Conservation (phyloP, 2,329 filamentous ascomycete species). For the Aspergillus hortae region DNA sequence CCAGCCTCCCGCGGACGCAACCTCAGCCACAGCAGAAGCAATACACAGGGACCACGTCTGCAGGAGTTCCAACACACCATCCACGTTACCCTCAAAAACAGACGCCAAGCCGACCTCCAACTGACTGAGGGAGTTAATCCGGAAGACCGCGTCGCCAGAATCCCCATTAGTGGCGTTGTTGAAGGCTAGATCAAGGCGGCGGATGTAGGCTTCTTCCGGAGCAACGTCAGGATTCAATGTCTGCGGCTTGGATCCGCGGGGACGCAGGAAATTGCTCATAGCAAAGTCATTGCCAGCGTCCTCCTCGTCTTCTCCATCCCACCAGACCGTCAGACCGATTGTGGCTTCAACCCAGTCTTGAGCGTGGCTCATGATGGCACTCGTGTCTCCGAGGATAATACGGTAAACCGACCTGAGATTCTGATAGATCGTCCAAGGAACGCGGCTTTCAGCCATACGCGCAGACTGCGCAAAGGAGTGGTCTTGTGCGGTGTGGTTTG, state of each 20-base stretch:
- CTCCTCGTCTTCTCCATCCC: constrained; percentile 72
- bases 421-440: constrained; percentile 89
- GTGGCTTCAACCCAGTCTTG: constrained; percentile 93
- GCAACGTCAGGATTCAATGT: constrained; percentile 34
- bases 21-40: constrained; percentile 73
- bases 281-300: constrained; percentile 26
- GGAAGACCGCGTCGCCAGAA: constrained; percentile 60
- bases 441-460: constrained; percentile 73
- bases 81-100: constrained; percentile 76
- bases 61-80: constrained; percentile 70
- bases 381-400: constrained; percentile 70
- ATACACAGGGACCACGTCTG: constrained; percentile 77
- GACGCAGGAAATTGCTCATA: constrained; percentile 20
- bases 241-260: constrained; percentile 35
- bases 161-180: constrained; percentile 60
- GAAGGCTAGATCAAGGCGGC: constrained; percentile 69
- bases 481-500: constrained; percentile 42
- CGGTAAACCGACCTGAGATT: constrained; percentile 77
- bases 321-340: constrained; percentile 81
- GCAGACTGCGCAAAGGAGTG: constrained; percentile 64
- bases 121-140: constrained; percentile 69
- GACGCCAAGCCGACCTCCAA: constrained; percentile 80
- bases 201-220: constrained; percentile 66
- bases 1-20: constrained; percentile 82
- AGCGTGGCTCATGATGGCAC: constrained; percentile 70